phyloP scores from a whole-genome alignment of 1,139 yeast species.

The Wickerhamomyces sp. region DNA sequence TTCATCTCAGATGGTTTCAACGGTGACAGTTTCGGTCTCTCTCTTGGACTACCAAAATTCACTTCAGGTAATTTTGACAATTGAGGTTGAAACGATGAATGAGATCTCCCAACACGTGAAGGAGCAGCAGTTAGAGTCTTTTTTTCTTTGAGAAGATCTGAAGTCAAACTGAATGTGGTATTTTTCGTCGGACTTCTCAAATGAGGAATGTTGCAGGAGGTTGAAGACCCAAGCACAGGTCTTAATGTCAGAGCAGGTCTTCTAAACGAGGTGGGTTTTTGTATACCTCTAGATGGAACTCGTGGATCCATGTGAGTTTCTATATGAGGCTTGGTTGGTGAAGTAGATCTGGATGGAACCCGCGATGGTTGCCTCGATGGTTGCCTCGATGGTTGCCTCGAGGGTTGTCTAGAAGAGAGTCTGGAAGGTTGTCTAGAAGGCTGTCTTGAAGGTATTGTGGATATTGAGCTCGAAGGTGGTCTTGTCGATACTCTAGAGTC shows the following conservation, averaged over 20 bases:
- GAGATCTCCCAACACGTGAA: conserved; percentile 11
- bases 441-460: conserved; percentile 12
- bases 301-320: conserved; percentile 5
- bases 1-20: conserved; percentile 10
- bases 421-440: conserved; percentile 16
- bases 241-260: conserved; percentile 9
- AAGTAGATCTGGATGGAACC: conserved; percentile 1
- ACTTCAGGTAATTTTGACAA: conserved; percentile 14
- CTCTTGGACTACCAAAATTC: conserved; percentile 13
- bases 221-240: conserved; percentile 12
- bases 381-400: conserved; percentile 13
- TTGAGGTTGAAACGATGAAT: conserved; percentile 17
- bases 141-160: conserved; percentile 9
- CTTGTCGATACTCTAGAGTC: conserved; percentile 11
- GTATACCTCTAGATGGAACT: conserved; percentile 13
- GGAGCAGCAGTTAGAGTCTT: conserved; percentile 7
- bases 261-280: conserved; percentile 14
- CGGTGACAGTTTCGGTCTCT: conserved; percentile 11
- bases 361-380: conserved; percentile 13
- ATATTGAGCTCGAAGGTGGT: conserved; percentile 11
- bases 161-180: conserved; percentile 9
- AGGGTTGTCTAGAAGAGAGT: conserved; percentile 13
- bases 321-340: conserved; percentile 6
- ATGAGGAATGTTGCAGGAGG: conserved; percentile 12
- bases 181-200: conserved; percentile 13